phyloP scores from a whole-genome alignment of 495 filamentous ascomycete genomes.

The Hyaloscypha variabilis region DNA sequence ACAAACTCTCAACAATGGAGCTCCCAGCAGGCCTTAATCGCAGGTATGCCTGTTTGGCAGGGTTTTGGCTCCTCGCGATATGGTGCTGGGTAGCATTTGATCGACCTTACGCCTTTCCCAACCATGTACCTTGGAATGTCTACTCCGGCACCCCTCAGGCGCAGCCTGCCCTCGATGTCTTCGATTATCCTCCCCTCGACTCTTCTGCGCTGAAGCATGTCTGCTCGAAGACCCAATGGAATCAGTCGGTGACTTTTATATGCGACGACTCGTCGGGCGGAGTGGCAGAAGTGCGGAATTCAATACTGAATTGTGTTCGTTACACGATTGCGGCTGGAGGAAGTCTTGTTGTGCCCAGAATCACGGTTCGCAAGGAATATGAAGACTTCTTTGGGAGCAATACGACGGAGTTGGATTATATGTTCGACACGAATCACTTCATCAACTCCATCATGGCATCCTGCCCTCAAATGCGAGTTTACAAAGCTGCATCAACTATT shows the following conservation, averaged over 20 bases:
- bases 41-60: conserved; percentile 21
- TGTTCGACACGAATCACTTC: conserved; percentile 26
- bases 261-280: conserved; percentile 26
- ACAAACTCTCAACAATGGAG: conserved; percentile 2
- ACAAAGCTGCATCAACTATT: conserved; percentile 3
- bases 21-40: conserved; percentile 14
- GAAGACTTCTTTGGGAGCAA: background rate
- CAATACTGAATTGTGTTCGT: conserved; percentile 30
- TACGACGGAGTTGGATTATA: conserved; percentile 14
- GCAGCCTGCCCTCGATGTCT: conserved; percentile 12
- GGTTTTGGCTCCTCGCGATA: conserved; percentile 10
- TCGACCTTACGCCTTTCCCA: conserved; percentile 19
- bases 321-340: conserved; percentile 33
- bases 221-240: conserved; percentile 27
- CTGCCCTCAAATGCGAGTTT: conserved; percentile 18
- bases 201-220: conserved; percentile 25
- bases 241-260: conserved; percentile 26
- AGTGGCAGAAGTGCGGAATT: conserved; percentile 27
- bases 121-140: conserved; percentile 8
- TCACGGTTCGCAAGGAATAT: conserved; percentile 16
- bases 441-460: conserved; percentile 18
- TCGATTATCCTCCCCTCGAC: conserved; percentile 24
- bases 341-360: conserved; percentile 23
- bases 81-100: conserved; percentile 29
- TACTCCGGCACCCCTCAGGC: conserved; percentile 17